A percentile compares a stretch with the other conserved stretches of the same genome.
Evolutionary conservation across 345 rosid genomes (phyloP).

Genomic region (Citrus inodora): DNA sequence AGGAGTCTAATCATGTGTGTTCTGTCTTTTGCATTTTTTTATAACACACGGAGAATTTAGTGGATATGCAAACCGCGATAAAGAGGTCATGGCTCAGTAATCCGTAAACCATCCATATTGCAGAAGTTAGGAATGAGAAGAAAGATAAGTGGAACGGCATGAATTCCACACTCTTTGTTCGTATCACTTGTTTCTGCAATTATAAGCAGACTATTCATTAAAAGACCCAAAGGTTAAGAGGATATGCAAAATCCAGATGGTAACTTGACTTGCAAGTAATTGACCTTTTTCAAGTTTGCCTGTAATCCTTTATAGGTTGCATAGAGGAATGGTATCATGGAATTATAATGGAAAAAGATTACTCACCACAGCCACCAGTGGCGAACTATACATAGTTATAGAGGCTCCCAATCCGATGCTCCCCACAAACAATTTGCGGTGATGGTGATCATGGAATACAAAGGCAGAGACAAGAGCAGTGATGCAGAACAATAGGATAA

Average conservation of each 20-base stretch:
- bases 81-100: constrained; percentile 71
- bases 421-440: constrained; percentile 65
- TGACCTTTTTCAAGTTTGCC: not conserved
- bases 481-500: constrained; percentile 29
- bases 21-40: not conserved
- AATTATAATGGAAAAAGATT: not conserved
- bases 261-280: not conserved
- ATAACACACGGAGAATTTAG: not conserved
- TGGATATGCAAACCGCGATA: constrained; percentile 53
- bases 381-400: constrained; percentile 70
- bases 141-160: constrained; percentile 89
- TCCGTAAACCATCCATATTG: constrained; percentile 75
- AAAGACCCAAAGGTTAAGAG: not conserved
- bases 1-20: not conserved
- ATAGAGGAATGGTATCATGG: not conserved
- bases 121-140: constrained; percentile 69
- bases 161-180: constrained; percentile 79
- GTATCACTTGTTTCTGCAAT: constrained; percentile 69
- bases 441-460: constrained; percentile 55
- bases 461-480: constrained; percentile 42
- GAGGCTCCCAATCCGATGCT: constrained; percentile 64
- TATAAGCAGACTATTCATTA: not conserved
- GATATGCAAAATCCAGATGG: not conserved
- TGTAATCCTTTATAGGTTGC: too few species aligned
- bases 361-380: constrained; percentile 69